These are phyloP conservation scores for Pleurotus salmoneostramineus DNA, from an alignment of 768 basidiomycete genomes.

Conservation along the genomic window DNA sequence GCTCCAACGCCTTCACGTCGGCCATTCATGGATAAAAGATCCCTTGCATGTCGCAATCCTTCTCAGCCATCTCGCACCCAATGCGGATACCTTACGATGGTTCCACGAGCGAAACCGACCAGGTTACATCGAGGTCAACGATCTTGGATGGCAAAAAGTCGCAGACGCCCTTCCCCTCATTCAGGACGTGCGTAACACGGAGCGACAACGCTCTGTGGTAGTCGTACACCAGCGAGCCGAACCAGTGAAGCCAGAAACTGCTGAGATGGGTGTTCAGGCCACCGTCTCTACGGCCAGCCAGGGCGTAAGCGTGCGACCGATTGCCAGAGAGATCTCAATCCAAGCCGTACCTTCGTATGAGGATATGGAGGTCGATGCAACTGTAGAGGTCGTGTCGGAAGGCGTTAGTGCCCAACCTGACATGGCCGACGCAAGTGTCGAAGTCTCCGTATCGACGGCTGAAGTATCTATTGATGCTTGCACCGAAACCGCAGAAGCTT, in stretches of 20 bases:
- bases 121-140: slow-evolving; percentile 64
- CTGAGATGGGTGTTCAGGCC: slow-evolving; percentile 48
- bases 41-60: slow-evolving; percentile 68
- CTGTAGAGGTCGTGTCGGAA: slow-evolving; percentile 23
- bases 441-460: slow-evolving; percentile 15
- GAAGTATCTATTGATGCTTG: slow-evolving; percentile 54
- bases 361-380: slow-evolving; percentile 29
- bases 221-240: slow-evolving; percentile 11
- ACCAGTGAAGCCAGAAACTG: slow-evolving; percentile 23
- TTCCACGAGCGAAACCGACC: slow-evolving; percentile 77
- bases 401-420: slow-evolving; percentile 22
- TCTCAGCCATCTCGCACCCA: slow-evolving; percentile 75
- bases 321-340: slow-evolving; percentile 24
- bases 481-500: slow-evolving; percentile 34
- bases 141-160: slow-evolving; percentile 65
- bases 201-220: slow-evolving; percentile 40
- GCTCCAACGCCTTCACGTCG: slow-evolving; percentile 67
- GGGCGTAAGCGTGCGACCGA: slow-evolving; percentile 26
- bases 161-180: slow-evolving; percentile 70
- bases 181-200: slow-evolving; percentile 60
- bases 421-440: slow-evolving; percentile 17
- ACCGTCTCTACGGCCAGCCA: slow-evolving; percentile 25
- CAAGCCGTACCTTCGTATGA: slow-evolving; percentile 33
- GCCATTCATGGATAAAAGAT: slow-evolving; percentile 70
- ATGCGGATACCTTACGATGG: slow-evolving; percentile 66